Conservation (phyloP, 306 rosid species). For the Carpinus fangiana region DNA sequence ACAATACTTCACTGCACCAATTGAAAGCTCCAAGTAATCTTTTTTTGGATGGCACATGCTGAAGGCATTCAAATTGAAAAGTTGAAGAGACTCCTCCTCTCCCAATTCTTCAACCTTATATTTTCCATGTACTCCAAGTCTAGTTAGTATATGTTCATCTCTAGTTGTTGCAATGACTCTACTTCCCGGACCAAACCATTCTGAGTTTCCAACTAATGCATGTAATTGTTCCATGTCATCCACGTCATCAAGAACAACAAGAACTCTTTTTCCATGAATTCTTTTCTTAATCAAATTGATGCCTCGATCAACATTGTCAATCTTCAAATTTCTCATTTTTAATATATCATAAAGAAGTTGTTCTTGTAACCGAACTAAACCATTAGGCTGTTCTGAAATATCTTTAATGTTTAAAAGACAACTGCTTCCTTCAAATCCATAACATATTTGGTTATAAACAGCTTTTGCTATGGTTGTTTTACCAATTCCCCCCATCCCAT, state of each 20-base stretch:
- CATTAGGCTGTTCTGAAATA: not conserved
- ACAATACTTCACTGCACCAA: conserved; percentile 18
- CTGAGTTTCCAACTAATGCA: not conserved
- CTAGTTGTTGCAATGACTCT: conserved; percentile 35
- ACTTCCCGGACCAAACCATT: conserved; percentile 28
- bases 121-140: not conserved
- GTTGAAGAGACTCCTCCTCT: conserved; percentile 25
- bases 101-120: not conserved
- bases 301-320: not conserved
- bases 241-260: conserved; percentile 26
- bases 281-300: not conserved
- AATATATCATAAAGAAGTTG: conserved; percentile 26
- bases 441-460: no score
- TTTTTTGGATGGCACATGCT: not conserved
- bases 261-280: not conserved
- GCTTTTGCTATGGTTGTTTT: no score
- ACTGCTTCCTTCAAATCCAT: no score
- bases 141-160: conserved; percentile 7
- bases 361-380: conserved; percentile 17
- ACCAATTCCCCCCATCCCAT: no score
- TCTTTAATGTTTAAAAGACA: no score
- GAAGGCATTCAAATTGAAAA: conserved; percentile 41
- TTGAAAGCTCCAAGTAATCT: conserved; percentile 16
- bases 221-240: not conserved
- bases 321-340: not conserved